Evolutionary conservation across 257 asterid species (phyloP).

Genomic region (Penstemon eatonii): DNA sequence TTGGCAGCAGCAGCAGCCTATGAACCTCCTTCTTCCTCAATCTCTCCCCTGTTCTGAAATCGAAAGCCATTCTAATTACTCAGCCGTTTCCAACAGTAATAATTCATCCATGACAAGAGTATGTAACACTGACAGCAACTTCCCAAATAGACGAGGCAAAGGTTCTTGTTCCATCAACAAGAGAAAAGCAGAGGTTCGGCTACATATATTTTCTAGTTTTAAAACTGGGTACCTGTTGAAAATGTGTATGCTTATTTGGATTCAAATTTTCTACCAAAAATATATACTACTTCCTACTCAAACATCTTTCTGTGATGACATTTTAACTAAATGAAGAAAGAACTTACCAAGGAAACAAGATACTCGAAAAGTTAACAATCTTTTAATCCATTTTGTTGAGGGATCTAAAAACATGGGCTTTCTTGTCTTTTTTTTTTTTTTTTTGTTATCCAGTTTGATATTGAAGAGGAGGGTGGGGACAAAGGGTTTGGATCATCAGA

Average conservation of each 20-base stretch:
- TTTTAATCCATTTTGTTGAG: not conserved
- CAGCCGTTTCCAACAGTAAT: conserved; percentile 30
- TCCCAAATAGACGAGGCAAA: conserved; percentile 2
- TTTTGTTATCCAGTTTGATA: conserved; percentile 38
- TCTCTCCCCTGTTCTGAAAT: conserved; percentile 22
- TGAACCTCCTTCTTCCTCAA: not conserved
- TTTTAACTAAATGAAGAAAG: too few species aligned
- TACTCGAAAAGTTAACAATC: too few species aligned
- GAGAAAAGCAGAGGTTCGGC: conserved; percentile 62
- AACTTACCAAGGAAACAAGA: too few species aligned
- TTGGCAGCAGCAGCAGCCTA: conserved; percentile 4
- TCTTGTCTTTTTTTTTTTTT: not conserved
- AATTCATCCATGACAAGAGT: conserved; percentile 31
- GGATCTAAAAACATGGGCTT: not conserved
- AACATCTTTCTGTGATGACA: too few species aligned
- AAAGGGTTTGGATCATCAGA: conserved; percentile 17
- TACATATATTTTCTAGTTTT: too few species aligned
- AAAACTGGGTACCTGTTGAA: too few species aligned
- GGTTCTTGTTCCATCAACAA: conserved; percentile 35
- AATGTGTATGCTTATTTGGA: too few species aligned
- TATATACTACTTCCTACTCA: too few species aligned
- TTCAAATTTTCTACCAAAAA: too few species aligned
- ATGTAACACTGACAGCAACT: conserved; percentile 23
- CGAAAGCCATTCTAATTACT: conserved; percentile 14
- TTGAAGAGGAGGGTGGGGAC: conserved; percentile 42